Percentiles rank a stretch among this genome's conserved stretches.
These are phyloP conservation scores for Anisodus tanguticus DNA, from an alignment of 257 asterid species.

Conservation along the genomic window DNA sequence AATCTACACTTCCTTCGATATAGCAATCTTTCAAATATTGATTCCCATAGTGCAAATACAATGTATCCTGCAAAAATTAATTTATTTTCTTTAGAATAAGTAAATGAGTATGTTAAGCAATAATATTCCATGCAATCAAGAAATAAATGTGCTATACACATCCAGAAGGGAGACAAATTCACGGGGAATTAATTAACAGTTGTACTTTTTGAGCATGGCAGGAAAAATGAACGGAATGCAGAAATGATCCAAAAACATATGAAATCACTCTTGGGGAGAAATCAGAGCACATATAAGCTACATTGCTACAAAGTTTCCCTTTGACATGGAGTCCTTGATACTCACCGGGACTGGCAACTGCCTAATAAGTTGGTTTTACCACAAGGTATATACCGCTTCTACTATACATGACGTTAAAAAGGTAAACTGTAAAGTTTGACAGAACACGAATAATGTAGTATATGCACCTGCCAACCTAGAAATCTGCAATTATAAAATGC, in stretches of 20 bases:
- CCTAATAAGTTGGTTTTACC: background rate
- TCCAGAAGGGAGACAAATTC: background rate
- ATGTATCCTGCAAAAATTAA: slow-evolving; percentile 67
- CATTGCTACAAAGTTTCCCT: background rate
- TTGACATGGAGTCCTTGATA: background rate
- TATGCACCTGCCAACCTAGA: slow-evolving; percentile 91
- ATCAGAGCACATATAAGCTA: background rate
- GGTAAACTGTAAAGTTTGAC: background rate
- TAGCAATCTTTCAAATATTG: slow-evolving; percentile 91
- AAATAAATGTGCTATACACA: background rate
- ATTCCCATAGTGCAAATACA: slow-evolving; percentile 90
- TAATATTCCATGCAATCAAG: background rate
- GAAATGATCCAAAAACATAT: slow-evolving; percentile 16
- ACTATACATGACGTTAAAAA: background rate
- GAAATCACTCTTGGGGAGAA: background rate
- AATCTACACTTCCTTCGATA: slow-evolving; percentile 95
- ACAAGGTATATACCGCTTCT: background rate
- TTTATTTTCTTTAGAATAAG: background rate
- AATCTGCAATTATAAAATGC: slow-evolving; percentile 93
- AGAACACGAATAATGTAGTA: background rate
- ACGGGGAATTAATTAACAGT: background rate
- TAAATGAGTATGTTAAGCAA: background rate
- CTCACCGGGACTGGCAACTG: background rate
- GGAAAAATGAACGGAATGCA: background rate
- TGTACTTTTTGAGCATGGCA: background rate